Evolutionary conservation across 2,329 filamentous ascomycete genomes (phyloP).

Genomic region (Microsporum audouinii): DNA sequence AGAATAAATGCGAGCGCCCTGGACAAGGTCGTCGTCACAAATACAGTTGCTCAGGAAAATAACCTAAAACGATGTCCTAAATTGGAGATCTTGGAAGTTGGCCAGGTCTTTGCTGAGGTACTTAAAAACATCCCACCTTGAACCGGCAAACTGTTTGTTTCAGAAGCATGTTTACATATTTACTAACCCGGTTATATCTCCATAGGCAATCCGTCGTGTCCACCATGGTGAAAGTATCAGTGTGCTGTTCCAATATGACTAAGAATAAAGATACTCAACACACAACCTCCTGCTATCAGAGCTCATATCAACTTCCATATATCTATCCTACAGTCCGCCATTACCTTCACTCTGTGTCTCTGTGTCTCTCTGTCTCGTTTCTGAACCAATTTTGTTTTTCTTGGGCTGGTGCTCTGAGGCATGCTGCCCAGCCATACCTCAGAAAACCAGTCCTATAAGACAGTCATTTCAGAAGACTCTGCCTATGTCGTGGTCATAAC

Average conservation of each 20-base stretch:
- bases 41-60: constrained; percentile 81
- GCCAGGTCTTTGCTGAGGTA: constrained; percentile 78
- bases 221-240: constrained; percentile 98
- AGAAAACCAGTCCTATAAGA: neutral
- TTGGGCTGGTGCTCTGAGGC: neutral
- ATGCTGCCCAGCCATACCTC: constrained; percentile 2
- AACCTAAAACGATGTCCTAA: constrained; percentile 70
- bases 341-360: neutral
- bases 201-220: constrained; percentile 72
- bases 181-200: neutral
- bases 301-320: neutral
- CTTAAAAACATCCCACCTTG: constrained; percentile 13
- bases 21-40: constrained; percentile 90
- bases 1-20: constrained; percentile 87
- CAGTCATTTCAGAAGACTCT: constrained; percentile 1
- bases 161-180: constrained; percentile 13
- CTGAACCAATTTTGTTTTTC: neutral
- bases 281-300: neutral
- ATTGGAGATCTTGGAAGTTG: constrained; percentile 82
- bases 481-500: neutral
- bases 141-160: neutral
- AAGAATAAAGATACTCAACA: neutral
- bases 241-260: constrained; percentile 81
- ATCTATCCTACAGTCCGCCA: neutral
- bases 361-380: neutral